Conservation (phyloP, 805 yeast species). For the Metschnikowia drakensbergensis region DNA sequence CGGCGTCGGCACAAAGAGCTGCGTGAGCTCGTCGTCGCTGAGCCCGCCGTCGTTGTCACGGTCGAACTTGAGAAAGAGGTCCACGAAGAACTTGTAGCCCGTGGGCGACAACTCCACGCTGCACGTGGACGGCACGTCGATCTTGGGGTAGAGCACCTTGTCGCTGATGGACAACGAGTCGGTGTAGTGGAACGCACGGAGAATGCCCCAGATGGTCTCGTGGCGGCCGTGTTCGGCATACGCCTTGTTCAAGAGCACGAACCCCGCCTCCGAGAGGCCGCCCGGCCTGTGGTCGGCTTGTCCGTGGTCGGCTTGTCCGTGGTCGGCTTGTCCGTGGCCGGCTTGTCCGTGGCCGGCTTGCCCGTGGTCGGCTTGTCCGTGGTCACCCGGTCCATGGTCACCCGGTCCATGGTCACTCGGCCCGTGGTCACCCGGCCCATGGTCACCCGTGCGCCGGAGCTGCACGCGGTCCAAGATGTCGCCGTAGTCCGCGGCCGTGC, state of each 20-base stretch:
- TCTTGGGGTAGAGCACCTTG: slow-evolving; percentile 68
- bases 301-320: too few species aligned
- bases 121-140: slow-evolving; percentile 69
- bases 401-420: too few species aligned
- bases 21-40: slow-evolving; percentile 62
- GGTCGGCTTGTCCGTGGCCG: too few species aligned
- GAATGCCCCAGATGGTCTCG: slow-evolving; percentile 95
- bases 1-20: slow-evolving; percentile 84
- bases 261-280: slow-evolving; percentile 74
- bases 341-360: too few species aligned
- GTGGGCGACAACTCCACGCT: slow-evolving; percentile 89
- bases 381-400: too few species aligned
- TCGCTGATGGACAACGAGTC: slow-evolving; percentile 85
- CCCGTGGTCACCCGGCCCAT: too few species aligned
- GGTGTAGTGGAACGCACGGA: slow-evolving; percentile 85
- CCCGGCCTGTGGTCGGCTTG: slow-evolving; percentile 36
- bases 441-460: too few species aligned
- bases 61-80: slow-evolving; percentile 81
- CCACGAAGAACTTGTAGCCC: slow-evolving; percentile 90
- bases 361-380: too few species aligned
- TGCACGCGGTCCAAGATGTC: slow-evolving; percentile 29
- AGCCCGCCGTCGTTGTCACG: slow-evolving; percentile 96
- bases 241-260: slow-evolving; percentile 68
- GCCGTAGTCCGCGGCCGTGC: slow-evolving; percentile 33
- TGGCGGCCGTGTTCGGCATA: slow-evolving; percentile 92